Conservation (phyloP, 208 protist genomes). For the Wallacemonas collosoma region DNA sequence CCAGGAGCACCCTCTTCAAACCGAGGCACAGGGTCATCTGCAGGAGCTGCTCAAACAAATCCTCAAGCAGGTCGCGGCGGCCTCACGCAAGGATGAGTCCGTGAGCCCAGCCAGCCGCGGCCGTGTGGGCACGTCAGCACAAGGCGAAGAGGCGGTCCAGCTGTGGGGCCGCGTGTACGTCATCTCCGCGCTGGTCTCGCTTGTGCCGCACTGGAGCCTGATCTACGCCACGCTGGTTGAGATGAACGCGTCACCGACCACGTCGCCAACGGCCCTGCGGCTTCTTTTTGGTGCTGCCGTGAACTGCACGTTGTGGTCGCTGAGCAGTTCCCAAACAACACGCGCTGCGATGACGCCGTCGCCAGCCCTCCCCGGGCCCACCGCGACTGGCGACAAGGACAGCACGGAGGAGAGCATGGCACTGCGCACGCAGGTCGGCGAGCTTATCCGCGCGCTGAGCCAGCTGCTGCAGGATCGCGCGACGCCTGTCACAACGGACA, state of each 20-base stretch:
- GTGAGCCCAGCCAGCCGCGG: background rate
- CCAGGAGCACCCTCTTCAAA: slow-evolving; percentile 60
- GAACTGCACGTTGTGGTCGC: slow-evolving; percentile 59
- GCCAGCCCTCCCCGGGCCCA: background rate
- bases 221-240: slow-evolving; percentile 35
- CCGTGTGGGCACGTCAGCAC: background rate
- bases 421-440: background rate
- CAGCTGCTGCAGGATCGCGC: slow-evolving; percentile 15
- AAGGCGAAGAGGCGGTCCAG: slow-evolving; percentile 31
- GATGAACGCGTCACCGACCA: slow-evolving; percentile 13
- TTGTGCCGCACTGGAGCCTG: slow-evolving; percentile 45
- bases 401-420: background rate
- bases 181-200: slow-evolving; percentile 48
- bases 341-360: background rate
- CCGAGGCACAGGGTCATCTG: slow-evolving; percentile 67
- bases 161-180: slow-evolving; percentile 67
- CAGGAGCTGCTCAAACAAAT: slow-evolving; percentile 64
- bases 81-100: background rate
- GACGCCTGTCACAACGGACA: background rate
- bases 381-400: background rate
- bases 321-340: slow-evolving; percentile 22
- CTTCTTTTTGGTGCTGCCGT: slow-evolving; percentile 45
- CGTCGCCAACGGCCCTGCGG: slow-evolving; percentile 28
- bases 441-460: background rate
- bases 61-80: slow-evolving; percentile 38